Conservation (phyloP, 2,329 filamentous ascomycete genomes). For the Ophiostoma triangulosporum region DNA sequence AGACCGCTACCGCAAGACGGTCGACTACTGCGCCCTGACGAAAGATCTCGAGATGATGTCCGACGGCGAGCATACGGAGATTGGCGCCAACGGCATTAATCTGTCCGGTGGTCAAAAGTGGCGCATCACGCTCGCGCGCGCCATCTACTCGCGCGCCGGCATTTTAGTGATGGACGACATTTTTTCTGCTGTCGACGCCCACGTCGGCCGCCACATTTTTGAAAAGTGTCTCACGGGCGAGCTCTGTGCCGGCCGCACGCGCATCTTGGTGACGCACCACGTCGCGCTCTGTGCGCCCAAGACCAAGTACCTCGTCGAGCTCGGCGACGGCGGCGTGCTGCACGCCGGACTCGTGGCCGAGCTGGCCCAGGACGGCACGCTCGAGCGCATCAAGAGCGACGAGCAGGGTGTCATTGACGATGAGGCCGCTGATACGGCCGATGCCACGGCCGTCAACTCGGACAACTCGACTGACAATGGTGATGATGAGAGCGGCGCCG, state of each 20-base stretch:
- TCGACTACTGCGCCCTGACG: constrained; percentile 58
- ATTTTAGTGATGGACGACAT: constrained; percentile 73
- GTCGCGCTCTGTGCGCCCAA: constrained; percentile 56
- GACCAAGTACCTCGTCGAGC: constrained; percentile 60
- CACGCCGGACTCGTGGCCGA: constrained; percentile 53
- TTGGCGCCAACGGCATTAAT: constrained; percentile 75
- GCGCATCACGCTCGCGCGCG: constrained; percentile 67
- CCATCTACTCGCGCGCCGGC: constrained; percentile 65
- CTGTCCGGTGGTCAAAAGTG: constrained; percentile 74
- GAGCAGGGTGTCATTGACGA: constrained; percentile 37
- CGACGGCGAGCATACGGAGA: constrained; percentile 67
- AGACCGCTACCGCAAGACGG: constrained; percentile 55
- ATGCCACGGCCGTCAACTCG: constrained; percentile 39
- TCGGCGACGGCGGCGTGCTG: constrained; percentile 53
- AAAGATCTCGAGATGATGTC: constrained; percentile 65
- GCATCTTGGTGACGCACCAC: constrained; percentile 72
- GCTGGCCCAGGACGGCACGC: constrained; percentile 41
- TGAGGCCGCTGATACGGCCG: constrained; percentile 19
- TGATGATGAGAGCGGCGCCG: constrained; percentile 30
- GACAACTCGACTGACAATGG: constrained; percentile 20
- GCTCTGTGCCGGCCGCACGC: constrained; percentile 53
- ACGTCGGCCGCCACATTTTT: constrained; percentile 67
- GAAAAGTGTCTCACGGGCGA: constrained; percentile 62
- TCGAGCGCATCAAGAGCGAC: constrained; percentile 44
- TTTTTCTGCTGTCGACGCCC: constrained; percentile 70